Evolutionary conservation across 2,329 filamentous ascomycete genomes (phyloP).

Genomic region (Aquanectria penicillioides): DNA sequence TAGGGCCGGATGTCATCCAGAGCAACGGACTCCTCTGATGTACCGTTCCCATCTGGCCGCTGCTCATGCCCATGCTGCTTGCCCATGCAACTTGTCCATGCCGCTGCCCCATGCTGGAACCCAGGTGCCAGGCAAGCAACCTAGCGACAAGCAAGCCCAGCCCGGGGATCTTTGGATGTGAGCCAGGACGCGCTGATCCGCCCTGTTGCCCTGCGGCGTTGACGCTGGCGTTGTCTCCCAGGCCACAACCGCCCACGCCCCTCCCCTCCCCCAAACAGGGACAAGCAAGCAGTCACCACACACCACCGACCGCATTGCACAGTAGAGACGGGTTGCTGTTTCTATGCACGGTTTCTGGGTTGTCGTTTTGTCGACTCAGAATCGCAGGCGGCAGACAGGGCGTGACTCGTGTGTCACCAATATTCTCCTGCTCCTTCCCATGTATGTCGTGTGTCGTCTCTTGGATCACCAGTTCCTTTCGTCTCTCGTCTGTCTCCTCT

Average conservation of each 20-base stretch:
- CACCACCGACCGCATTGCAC: too few species aligned
- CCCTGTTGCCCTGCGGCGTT: too few species aligned
- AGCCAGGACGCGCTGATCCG: slow-evolving; percentile 11
- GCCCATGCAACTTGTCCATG: background rate
- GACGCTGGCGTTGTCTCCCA: background rate
- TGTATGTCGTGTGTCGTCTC: too few species aligned
- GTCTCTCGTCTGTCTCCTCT: too few species aligned
- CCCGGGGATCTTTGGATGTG: slow-evolving; percentile 18
- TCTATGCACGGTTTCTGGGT: too few species aligned
- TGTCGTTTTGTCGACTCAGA: background rate
- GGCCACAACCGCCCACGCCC: background rate
- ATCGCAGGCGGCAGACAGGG: background rate
- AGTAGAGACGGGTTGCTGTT: too few species aligned
- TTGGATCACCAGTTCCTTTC: too few species aligned
- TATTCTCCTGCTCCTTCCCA: too few species aligned
- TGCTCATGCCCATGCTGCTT: background rate
- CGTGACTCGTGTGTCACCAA: too few species aligned
- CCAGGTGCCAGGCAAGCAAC: background rate
- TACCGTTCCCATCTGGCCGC: too few species aligned
- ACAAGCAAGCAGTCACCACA: too few species aligned
- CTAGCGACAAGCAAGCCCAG: slow-evolving; percentile 5
- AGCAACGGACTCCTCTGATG: background rate
- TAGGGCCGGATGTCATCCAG: slow-evolving; percentile 34
- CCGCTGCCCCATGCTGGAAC: slow-evolving; percentile 13
- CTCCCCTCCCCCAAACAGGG: background rate